phyloP scores from a whole-genome alignment of 257 asterid genomes.

The Pogostemon cablin region DNA sequence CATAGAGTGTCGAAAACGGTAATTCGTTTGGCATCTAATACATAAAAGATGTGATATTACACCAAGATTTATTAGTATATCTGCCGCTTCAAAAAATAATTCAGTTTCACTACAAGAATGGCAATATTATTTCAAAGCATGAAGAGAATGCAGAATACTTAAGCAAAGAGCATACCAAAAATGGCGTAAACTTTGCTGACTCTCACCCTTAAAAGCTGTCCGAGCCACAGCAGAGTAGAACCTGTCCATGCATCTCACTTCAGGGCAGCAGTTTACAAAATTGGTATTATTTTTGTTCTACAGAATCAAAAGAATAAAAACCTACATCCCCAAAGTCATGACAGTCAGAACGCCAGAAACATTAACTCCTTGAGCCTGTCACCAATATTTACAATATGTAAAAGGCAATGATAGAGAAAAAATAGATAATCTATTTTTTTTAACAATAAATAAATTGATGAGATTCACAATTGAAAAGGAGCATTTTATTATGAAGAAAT shows the following conservation, averaged over 20 bases:
- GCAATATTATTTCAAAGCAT: constrained; percentile 12
- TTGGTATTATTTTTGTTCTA: constrained; percentile 17
- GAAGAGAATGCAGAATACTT: constrained; percentile 22
- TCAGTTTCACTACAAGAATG: constrained; percentile 3
- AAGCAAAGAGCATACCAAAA: constrained; percentile 64
- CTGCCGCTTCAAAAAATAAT: neutral
- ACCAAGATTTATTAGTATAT: constrained; percentile 1
- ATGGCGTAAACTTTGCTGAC: constrained; percentile 89
- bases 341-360: constrained; percentile 93
- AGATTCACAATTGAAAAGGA: constrained; percentile 16
- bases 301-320: constrained; percentile 22
- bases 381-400: constrained; percentile 27
- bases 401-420: constrained; percentile 4
- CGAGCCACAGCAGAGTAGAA: constrained; percentile 91
- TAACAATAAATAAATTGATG: constrained; percentile 11
- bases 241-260: constrained; percentile 56
- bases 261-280: constrained; percentile 38
- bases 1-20: neutral
- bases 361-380: constrained; percentile 82
- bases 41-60: neutral
- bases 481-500: neutral
- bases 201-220: constrained; percentile 95
- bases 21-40: constrained; percentile 3
- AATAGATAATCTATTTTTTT: neutral
- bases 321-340: constrained; percentile 98